phyloP scores from a whole-genome alignment of 345 rosid genomes.

The Rhodomyrtus tomentosa region DNA sequence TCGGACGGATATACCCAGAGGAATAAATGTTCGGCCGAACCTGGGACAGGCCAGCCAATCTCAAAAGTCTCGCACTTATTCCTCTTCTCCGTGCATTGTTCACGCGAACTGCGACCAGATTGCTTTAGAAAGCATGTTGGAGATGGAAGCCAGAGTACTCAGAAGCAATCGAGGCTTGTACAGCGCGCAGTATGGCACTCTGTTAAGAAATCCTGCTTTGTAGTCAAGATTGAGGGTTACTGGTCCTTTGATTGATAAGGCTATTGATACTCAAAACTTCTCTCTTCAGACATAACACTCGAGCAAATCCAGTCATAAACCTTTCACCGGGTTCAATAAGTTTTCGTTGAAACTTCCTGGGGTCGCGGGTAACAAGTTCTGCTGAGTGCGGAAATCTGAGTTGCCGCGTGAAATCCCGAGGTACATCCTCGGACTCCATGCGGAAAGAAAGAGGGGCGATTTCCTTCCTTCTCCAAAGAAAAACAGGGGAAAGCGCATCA shows the following conservation, averaged over 20 bases:
- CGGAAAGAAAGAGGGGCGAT: neutral
- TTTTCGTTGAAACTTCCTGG: neutral
- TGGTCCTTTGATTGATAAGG: neutral
- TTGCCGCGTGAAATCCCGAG: neutral
- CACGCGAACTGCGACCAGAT: neutral
- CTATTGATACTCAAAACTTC: neutral
- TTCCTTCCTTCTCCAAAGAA: neutral
- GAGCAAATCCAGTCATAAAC: neutral
- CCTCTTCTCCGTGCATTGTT: neutral
- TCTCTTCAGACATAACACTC: neutral
- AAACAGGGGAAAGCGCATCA: neutral
- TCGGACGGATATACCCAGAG: neutral
- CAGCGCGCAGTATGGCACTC: neutral
- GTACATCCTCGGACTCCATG: neutral
- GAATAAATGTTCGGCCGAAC: neutral
- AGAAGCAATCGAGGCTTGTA: neutral
- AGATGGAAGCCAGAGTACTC: neutral
- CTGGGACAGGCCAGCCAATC: neutral
- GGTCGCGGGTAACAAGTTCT: neutral
- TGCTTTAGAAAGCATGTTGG: neutral
- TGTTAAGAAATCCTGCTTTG: neutral
- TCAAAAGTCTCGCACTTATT: neutral
- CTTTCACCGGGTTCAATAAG: neutral
- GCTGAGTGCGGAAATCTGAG: neutral
- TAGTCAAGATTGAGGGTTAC: neutral